These are phyloP conservation scores for Monsonia emarginata DNA, from an alignment of 441 rosid species.

Conservation along the genomic window DNA sequence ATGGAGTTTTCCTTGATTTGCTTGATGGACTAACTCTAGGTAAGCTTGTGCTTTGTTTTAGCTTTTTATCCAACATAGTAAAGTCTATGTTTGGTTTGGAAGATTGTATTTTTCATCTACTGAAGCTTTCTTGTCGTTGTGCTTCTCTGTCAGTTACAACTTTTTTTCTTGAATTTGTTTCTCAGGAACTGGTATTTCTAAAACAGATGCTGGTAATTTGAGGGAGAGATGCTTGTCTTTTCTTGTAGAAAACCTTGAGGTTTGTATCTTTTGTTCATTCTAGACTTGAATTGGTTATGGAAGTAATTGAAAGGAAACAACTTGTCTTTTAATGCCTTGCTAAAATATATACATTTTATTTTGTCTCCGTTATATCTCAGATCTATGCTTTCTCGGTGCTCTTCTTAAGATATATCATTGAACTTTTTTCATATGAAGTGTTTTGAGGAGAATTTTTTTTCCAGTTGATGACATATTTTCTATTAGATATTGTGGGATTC, in stretches of 20 bases:
- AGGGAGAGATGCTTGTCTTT: conserved; percentile 59
- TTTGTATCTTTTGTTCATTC: conserved; percentile 17
- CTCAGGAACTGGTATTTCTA: conserved; percentile 67
- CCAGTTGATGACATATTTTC: no score
- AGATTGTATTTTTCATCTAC: background rate
- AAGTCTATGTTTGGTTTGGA: background rate
- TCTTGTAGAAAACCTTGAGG: conserved; percentile 55
- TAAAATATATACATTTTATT: no score
- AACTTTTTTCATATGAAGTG: no score
- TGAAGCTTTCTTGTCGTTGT: background rate
- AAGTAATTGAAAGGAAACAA: background rate
- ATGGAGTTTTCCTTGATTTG: conserved; percentile 87
- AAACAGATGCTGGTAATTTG: conserved; percentile 45
- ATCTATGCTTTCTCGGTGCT: no score
- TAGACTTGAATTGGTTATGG: background rate
- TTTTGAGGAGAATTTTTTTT: no score
- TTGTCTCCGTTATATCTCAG: no score
- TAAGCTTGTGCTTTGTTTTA: conserved; percentile 18
- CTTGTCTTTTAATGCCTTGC: background rate
- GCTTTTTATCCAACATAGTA: background rate
- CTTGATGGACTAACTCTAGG: conserved; percentile 93
- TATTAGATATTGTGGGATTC: no score
- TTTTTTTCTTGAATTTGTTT: conserved; percentile 2
- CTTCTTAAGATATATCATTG: no score
- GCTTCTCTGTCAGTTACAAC: background rate